Percentiles rank a stretch among this genome's conserved stretches.
These are phyloP conservation scores for Globisporangium mamillatum DNA, from an alignment of 352 stramenopile genomes.

Conservation along the genomic window DNA sequence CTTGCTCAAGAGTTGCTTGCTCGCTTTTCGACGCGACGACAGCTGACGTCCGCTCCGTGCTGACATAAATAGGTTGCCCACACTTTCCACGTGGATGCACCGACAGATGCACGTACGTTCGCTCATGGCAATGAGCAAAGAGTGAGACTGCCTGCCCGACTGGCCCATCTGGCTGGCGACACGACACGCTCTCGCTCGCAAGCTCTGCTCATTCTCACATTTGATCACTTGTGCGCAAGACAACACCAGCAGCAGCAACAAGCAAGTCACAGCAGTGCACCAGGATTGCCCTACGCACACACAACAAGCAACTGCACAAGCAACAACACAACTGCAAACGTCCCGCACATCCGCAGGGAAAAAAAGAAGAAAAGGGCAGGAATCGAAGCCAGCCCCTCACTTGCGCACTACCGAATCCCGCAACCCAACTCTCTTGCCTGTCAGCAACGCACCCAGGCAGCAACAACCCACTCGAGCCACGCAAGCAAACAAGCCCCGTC, in stretches of 20 bases:
- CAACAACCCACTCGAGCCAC: not conserved
- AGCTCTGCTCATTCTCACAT: slow-evolving; percentile 12
- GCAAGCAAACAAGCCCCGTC: slow-evolving; percentile 5
- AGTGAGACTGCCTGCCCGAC: not conserved
- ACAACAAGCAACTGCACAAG: not conserved
- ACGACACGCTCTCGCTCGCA: not conserved
- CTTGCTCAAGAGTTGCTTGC: not conserved
- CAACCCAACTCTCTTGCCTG: slow-evolving; percentile 1
- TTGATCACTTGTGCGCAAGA: slow-evolving; percentile 12
- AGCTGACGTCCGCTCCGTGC: slow-evolving; percentile 1
- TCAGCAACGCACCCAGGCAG: not conserved
- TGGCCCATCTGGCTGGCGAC: slow-evolving; percentile 14
- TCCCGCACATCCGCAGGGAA: not conserved
- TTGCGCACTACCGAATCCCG: not conserved
- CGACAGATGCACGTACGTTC: slow-evolving; percentile 6
- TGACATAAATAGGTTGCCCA: slow-evolving; percentile 18
- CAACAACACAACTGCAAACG: not conserved
- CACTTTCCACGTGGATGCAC: slow-evolving; percentile 2
- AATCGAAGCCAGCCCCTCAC: slow-evolving; percentile 6
- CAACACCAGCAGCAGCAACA: slow-evolving; percentile 6
- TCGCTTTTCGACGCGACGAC: slow-evolving; percentile 10
- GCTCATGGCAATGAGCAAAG: not conserved
- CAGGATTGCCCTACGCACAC: not conserved
- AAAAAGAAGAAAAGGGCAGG: slow-evolving; percentile 12
- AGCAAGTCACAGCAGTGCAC: not conserved